Evolutionary conservation across 306 rosid species (phyloP).

Genomic region (Acmispon strigosus): DNA sequence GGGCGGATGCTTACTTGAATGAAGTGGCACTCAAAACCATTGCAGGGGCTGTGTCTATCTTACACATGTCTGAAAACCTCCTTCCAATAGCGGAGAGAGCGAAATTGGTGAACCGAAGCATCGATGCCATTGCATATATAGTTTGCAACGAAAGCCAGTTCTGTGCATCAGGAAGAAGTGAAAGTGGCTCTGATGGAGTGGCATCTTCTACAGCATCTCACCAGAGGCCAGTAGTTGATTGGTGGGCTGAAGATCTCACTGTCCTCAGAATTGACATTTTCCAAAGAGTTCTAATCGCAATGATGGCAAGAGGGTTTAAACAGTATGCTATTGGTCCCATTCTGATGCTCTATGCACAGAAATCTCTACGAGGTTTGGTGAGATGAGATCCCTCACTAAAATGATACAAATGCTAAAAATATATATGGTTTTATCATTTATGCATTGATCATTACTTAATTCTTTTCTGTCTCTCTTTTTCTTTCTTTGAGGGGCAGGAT

Average conservation of each 20-base stretch:
- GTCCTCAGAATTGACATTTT: conserved; percentile 88
- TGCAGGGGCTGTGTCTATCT: conserved; percentile 64
- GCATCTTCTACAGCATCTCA: conserved; percentile 37
- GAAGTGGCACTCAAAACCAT: conserved; percentile 79
- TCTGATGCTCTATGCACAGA: conserved; percentile 94
- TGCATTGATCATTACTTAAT: background rate
- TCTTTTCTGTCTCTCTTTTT: background rate
- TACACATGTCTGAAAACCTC: conserved; percentile 58
- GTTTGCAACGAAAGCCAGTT: conserved; percentile 81
- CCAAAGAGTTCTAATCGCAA: conserved; percentile 82
- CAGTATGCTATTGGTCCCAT: conserved; percentile 81
- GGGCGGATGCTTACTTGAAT: conserved; percentile 70
- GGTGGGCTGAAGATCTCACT: conserved; percentile 98
- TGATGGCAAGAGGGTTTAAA: conserved; percentile 93
- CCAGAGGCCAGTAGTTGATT: conserved; percentile 58
- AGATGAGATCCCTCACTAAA: conserved; percentile 69
- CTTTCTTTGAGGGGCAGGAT: conserved; percentile 40
- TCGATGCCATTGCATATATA: conserved; percentile 74
- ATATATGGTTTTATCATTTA: background rate
- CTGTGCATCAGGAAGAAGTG: conserved; percentile 33
- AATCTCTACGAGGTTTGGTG: conserved; percentile 98
- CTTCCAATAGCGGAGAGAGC: conserved; percentile 69
- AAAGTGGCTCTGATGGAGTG: conserved; percentile 31
- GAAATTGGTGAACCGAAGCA: conserved; percentile 68
- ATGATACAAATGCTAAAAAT: background rate